These are phyloP conservation scores for Fragaria nilgerrensis DNA, from an alignment of 306 rosid species.

Conservation along the genomic window DNA sequence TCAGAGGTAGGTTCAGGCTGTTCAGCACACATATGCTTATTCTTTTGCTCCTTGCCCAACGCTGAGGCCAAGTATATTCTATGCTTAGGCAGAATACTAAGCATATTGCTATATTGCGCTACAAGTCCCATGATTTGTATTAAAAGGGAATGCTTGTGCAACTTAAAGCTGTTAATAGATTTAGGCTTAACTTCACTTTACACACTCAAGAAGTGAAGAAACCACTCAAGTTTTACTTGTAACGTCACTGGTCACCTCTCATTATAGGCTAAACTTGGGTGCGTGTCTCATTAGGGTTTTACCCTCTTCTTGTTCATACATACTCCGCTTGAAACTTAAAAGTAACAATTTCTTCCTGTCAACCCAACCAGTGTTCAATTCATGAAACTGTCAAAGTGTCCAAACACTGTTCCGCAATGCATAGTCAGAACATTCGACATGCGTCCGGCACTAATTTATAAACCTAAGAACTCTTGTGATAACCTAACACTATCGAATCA, in stretches of 20 bases:
- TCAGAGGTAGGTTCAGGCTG: not conserved
- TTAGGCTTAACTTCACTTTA: not conserved
- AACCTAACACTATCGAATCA: too few species aligned
- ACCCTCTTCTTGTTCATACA: not conserved
- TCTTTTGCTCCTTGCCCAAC: slow-evolving; percentile 2
- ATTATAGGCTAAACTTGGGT: not conserved
- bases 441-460: too few species aligned
- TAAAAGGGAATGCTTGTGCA: not conserved
- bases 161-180: not conserved
- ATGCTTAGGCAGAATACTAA: not conserved
- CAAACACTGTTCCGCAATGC: too few species aligned
- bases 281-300: not conserved
- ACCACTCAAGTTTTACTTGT: not conserved
- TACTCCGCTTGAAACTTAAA: too few species aligned
- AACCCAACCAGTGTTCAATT: too few species aligned
- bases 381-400: too few species aligned
- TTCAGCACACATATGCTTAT: not conserved
- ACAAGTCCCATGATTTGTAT: not conserved
- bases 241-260: not conserved
- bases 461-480: too few species aligned
- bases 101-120: not conserved
- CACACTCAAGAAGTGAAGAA: not conserved
- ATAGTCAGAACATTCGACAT: too few species aligned
- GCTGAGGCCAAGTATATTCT: slow-evolving; percentile 7
- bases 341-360: too few species aligned